Conservation (phyloP, 2,329 filamentous ascomycete species). For the Fusarium beomiforme region DNA sequence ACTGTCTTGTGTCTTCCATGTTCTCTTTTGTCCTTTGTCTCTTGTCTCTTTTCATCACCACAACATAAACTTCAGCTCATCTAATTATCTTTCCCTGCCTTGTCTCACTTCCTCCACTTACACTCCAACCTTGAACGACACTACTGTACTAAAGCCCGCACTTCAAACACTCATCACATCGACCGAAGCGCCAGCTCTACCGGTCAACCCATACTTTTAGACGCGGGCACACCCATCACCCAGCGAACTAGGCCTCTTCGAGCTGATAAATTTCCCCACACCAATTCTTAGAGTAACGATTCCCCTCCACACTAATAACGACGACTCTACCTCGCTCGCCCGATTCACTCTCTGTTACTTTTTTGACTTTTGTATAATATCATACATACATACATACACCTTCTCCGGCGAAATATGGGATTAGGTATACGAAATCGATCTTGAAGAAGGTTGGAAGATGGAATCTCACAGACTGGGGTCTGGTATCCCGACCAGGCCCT, state of each 20-base stretch:
- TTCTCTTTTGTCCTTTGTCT: conserved; percentile 17
- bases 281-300: conserved; percentile 28
- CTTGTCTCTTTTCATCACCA: not conserved
- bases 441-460: conserved; percentile 52
- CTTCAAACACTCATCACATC: conserved; percentile 34
- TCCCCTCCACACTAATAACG: conserved; percentile 43
- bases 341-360: conserved; percentile 26
- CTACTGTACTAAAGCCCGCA: conserved; percentile 23
- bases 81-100: conserved; percentile 4
- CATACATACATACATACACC: not conserved
- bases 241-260: conserved; percentile 37
- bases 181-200: conserved; percentile 34
- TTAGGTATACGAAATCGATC: conserved; percentile 19
- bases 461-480: conserved; percentile 54
- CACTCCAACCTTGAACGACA: conserved; percentile 26
- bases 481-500: conserved; percentile 53
- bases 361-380: conserved; percentile 31
- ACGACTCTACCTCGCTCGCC: conserved; percentile 36
- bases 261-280: conserved; percentile 37
- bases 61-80: not conserved
- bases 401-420: conserved; percentile 35
- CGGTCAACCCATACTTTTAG: conserved; percentile 28
- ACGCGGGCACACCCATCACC: conserved; percentile 43
- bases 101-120: conserved; percentile 28
- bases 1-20: conserved; percentile 11